phyloP scores from a whole-genome alignment of 148 eudicot genomes.

The Amaranthus palmeri region DNA sequence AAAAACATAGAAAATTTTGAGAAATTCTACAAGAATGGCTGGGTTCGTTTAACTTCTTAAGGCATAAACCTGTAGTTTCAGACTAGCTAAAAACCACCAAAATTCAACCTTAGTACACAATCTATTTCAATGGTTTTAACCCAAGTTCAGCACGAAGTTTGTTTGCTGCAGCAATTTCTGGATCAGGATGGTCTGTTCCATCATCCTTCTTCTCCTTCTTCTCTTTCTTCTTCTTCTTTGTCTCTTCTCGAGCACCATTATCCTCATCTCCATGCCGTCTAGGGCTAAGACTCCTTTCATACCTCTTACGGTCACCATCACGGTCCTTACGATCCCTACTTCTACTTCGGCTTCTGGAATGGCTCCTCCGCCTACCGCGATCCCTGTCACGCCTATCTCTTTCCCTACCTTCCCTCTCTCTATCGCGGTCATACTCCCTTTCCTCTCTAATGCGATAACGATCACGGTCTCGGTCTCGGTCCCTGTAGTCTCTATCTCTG shows the following conservation, averaged over 20 bases:
- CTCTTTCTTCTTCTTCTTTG: slow-evolving; percentile 47
- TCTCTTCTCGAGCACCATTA: slow-evolving; percentile 36
- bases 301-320: slow-evolving; percentile 61
- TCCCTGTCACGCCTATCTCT: slow-evolving; percentile 76
- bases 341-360: slow-evolving; percentile 86
- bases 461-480: slow-evolving; percentile 52
- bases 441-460: slow-evolving; percentile 60
- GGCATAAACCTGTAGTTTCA: not conserved
- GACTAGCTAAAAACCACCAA: not conserved
- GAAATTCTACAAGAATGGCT: not conserved
- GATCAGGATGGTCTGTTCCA: slow-evolving; percentile 93
- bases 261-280: slow-evolving; percentile 58
- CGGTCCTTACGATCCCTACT: slow-evolving; percentile 70
- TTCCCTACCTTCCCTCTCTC: slow-evolving; percentile 51
- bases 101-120: not conserved
- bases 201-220: slow-evolving; percentile 80
- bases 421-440: slow-evolving; percentile 58
- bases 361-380: slow-evolving; percentile 72
- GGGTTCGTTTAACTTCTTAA: not conserved
- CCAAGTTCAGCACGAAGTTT: slow-evolving; percentile 68
- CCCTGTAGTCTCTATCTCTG: slow-evolving; percentile 37
- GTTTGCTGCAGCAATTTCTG: slow-evolving; percentile 88
- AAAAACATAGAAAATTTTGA: not conserved
- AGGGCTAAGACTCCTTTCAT: slow-evolving; percentile 62
- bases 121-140: slow-evolving; percentile 59